A percentile compares a stretch with the other conserved stretches of the same genome.
phyloP scores from a whole-genome alignment of 1,139 yeast genomes.

The Debaryomycetaceae sp. region DNA sequence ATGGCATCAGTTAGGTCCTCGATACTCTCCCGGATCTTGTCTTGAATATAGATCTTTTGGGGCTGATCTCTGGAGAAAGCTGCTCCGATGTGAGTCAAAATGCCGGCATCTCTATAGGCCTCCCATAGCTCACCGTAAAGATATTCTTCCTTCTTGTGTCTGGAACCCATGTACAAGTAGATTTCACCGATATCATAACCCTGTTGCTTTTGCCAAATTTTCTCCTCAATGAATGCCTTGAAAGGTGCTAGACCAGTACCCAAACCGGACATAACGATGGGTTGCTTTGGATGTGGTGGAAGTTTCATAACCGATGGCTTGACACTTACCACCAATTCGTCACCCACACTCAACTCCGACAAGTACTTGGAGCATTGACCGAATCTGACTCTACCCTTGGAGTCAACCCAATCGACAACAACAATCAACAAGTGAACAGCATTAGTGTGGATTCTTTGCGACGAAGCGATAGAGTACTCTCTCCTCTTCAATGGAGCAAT shows the following conservation, averaged over 20 bases:
- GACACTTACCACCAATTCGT: constrained; percentile 88
- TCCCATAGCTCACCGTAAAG: constrained; percentile 97
- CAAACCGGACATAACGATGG: constrained; percentile 94
- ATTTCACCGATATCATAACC: constrained; percentile 89
- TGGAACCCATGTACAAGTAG: constrained; percentile 86
- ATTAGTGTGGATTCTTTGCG: constrained; percentile 87
- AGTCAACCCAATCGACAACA: constrained; percentile 94
- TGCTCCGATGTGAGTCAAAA: constrained; percentile 93
- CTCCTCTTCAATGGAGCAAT: constrained; percentile 91
- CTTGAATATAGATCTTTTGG: constrained; percentile 91
- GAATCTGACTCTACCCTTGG: constrained; percentile 78
- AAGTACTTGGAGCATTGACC: constrained; percentile 95
- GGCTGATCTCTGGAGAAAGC: constrained; percentile 98
- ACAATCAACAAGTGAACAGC: constrained; percentile 90
- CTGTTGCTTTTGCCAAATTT: constrained; percentile 87
- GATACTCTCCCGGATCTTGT: constrained; percentile 78
- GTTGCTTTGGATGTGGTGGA: constrained; percentile 83
- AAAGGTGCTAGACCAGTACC: constrained; percentile 99
- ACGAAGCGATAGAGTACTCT: constrained; percentile 98
- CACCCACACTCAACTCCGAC: constrained; percentile 74
- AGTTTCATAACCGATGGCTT: constrained; percentile 97
- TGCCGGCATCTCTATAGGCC: constrained; percentile 88
- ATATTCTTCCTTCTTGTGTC: constrained; percentile 94
- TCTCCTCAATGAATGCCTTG: constrained; percentile 95
- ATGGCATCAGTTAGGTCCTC: constrained; percentile 75